A percentile compares a stretch with the other conserved stretches of the same genome.
These are phyloP conservation scores for Nothophytophthora sp. DNA, from an alignment of 352 stramenopile genomes.

Conservation along the genomic window DNA sequence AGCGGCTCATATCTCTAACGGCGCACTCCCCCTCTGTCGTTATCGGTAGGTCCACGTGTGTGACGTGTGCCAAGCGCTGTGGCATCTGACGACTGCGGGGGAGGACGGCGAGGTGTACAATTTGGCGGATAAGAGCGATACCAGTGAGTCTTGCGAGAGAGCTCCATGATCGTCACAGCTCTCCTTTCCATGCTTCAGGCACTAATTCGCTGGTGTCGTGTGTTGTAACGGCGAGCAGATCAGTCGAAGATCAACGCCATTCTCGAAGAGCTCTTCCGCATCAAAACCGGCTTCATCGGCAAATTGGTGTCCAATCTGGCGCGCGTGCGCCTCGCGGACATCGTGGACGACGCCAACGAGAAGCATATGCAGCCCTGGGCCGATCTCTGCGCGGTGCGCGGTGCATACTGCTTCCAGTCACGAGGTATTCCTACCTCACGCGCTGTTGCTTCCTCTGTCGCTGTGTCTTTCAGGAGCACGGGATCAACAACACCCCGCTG, in stretches of 20 bases:
- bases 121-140: slow-evolving; percentile 86
- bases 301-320: slow-evolving; percentile 87
- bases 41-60: slow-evolving; percentile 78
- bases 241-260: slow-evolving; percentile 81
- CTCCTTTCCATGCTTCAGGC: too few species aligned
- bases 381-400: slow-evolving; percentile 66
- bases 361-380: slow-evolving; percentile 91
- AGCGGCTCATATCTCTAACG: too few species aligned
- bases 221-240: slow-evolving; percentile 46
- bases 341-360: slow-evolving; percentile 90
- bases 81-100: slow-evolving; percentile 65
- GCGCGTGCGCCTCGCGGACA: slow-evolving; percentile 69
- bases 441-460: slow-evolving; percentile 13
- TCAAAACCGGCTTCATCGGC: slow-evolving; percentile 84
- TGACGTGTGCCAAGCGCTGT: slow-evolving; percentile 79
- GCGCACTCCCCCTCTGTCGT: too few species aligned
- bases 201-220: too few species aligned
- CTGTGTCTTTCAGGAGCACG: slow-evolving; percentile 46
- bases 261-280: slow-evolving; percentile 79
- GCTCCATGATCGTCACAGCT: too few species aligned
- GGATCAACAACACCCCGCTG: slow-evolving; percentile 82
- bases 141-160: slow-evolving; percentile 74
- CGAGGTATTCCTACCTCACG: slow-evolving; percentile 1
- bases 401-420: neutral
- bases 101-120: slow-evolving; percentile 76